Conservation (phyloP, 2,329 filamentous ascomycete genomes). For the Ophiobolus disseminans region DNA sequence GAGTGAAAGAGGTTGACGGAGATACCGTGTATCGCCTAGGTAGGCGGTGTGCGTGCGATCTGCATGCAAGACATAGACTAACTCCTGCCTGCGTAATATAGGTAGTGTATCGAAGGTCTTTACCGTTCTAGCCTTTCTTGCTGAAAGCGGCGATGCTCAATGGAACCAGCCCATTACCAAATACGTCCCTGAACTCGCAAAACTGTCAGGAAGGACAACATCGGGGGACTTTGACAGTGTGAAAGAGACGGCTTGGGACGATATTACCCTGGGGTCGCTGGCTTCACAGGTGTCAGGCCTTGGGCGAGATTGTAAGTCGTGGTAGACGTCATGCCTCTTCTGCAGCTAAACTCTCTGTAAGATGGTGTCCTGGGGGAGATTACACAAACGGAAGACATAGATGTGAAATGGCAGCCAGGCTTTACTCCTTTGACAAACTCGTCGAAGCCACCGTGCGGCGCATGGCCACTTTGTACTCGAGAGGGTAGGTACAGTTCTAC, state of each 20-base stretch:
- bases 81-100: too few species aligned
- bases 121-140: slow-evolving; percentile 49
- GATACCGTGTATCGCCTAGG: slow-evolving; percentile 54
- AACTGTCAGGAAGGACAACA: slow-evolving; percentile 2
- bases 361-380: slow-evolving; percentile 31
- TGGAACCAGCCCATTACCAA: slow-evolving; percentile 45
- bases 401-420: slow-evolving; percentile 16
- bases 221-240: slow-evolving; percentile 29
- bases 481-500: slow-evolving; percentile 23
- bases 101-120: slow-evolving; percentile 53
- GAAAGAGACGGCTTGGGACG: slow-evolving; percentile 38
- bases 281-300: slow-evolving; percentile 46
- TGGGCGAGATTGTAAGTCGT: slow-evolving; percentile 36
- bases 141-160: slow-evolving; percentile 42
- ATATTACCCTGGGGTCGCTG: slow-evolving; percentile 44
- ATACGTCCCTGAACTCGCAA: slow-evolving; percentile 36
- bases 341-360: too few species aligned
- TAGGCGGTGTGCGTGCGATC: too few species aligned
- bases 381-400: slow-evolving; percentile 27
- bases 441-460: slow-evolving; percentile 27
- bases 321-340: too few species aligned
- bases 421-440: slow-evolving; percentile 24
- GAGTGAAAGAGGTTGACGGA: slow-evolving; percentile 37
- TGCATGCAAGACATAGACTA: too few species aligned
- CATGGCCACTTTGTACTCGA: slow-evolving; percentile 30